Percentiles rank a stretch among this genome's conserved stretches.
These are phyloP conservation scores for Myxozyma monticola DNA, from an alignment of 805 yeast species.

Conservation along the genomic window DNA sequence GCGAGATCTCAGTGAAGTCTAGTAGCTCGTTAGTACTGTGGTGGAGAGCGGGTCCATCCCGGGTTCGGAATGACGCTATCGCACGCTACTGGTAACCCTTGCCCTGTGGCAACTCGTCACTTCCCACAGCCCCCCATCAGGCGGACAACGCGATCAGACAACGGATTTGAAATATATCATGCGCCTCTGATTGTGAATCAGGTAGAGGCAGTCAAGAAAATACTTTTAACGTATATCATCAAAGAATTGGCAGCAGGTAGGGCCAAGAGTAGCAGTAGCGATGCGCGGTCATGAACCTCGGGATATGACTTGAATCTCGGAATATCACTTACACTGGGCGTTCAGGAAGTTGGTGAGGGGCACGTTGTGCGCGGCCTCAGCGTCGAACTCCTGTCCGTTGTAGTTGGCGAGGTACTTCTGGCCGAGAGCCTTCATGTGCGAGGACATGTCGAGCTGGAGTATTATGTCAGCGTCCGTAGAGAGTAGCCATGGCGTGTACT, in stretches of 20 bases:
- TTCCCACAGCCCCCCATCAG: too few species aligned
- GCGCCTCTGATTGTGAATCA: too few species aligned
- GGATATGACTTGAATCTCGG: too few species aligned
- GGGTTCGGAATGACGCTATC: background rate
- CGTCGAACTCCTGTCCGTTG: slow-evolving; percentile 40
- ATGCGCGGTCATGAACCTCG: too few species aligned
- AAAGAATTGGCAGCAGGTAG: too few species aligned
- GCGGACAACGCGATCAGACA: too few species aligned
- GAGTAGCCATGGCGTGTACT: too few species aligned
- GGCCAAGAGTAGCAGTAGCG: too few species aligned
- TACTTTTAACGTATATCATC: too few species aligned
- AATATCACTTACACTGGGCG: slow-evolving; percentile 64
- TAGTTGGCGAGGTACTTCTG: slow-evolving; percentile 58
- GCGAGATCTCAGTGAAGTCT: slow-evolving; percentile 82
- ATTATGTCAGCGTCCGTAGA: too few species aligned
- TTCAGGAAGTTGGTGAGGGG: slow-evolving; percentile 92
- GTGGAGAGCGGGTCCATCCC: background rate
- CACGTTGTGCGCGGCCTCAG: slow-evolving; percentile 57
- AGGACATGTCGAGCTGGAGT: slow-evolving; percentile 30
- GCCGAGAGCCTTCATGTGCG: slow-evolving; percentile 58
- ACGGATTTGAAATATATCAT: too few species aligned
- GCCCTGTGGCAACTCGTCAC: background rate
- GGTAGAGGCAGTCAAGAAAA: too few species aligned
- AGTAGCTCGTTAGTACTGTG: background rate
- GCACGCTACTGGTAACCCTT: background rate